A percentile compares a stretch with the other conserved stretches of the same genome.
Evolutionary conservation across 352 stramenopile genomes (phyloP).

Genomic region (Blastocystis sp.): DNA sequence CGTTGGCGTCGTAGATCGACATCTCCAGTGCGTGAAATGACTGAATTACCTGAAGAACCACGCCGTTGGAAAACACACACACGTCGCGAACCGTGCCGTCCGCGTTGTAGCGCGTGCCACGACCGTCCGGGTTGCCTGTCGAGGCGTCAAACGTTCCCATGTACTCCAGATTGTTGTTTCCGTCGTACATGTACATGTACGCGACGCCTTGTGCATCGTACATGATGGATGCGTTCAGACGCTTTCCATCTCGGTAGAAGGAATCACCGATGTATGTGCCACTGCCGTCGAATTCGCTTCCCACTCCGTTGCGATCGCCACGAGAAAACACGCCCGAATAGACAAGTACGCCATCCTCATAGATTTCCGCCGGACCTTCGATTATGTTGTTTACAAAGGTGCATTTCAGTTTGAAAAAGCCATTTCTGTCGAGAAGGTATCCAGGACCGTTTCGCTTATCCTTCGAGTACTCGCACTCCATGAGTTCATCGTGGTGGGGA

Average conservation of each 20-base stretch:
- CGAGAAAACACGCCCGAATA: neutral
- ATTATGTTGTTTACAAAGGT: slow-evolving; percentile 22
- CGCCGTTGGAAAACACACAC: neutral
- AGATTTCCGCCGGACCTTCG: neutral
- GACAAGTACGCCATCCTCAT: neutral
- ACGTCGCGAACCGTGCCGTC: slow-evolving; percentile 21
- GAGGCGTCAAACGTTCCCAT: neutral
- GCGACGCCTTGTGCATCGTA: neutral
- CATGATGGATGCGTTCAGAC: neutral
- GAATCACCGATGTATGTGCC: neutral
- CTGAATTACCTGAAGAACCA: neutral
- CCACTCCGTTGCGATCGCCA: neutral
- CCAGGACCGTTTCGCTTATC: neutral
- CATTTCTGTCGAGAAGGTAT: slow-evolving; percentile 1
- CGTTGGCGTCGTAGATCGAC: neutral
- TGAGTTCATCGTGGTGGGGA: neutral
- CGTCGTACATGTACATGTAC: neutral
- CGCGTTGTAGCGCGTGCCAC: neutral
- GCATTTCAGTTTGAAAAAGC: neutral
- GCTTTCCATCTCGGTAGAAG: neutral
- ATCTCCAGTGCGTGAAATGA: neutral
- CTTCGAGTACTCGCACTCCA: slow-evolving; percentile 17
- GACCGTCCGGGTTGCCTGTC: neutral
- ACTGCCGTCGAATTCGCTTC: neutral
- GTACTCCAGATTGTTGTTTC: neutral